Conservation (phyloP, 2,329 filamentous ascomycete species). For the Blumeria graminis region DNA sequence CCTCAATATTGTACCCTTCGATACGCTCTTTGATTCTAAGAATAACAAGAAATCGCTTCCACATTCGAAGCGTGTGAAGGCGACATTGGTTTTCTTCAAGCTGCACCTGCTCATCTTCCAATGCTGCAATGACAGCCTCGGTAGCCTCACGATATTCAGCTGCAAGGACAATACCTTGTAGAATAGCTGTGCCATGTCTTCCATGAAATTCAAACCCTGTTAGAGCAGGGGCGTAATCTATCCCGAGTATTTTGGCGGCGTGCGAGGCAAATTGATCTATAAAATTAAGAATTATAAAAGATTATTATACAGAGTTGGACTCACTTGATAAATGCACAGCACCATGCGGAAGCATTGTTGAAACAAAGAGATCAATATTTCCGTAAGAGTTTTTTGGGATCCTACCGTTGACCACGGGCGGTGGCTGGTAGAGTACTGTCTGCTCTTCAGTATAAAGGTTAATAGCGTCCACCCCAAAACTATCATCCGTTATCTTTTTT, state of each 20-base stretch:
- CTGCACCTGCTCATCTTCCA: conserved; percentile 41
- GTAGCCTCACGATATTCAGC: conserved; percentile 48
- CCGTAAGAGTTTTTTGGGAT: conserved; percentile 83
- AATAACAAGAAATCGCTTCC: conserved; percentile 56
- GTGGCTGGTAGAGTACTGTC: conserved; percentile 50
- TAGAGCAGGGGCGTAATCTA: conserved; percentile 77
- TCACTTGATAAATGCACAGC: conserved; percentile 47
- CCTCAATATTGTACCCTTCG: conserved; percentile 16
- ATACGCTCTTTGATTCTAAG: conserved; percentile 24
- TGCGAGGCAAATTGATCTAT: conserved; percentile 31
- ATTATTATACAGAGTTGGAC: neutral
- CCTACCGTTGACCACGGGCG: conserved; percentile 47
- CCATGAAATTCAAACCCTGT: conserved; percentile 78
- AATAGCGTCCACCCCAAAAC: conserved; percentile 18
- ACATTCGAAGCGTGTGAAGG: conserved; percentile 36
- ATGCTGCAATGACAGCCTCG: conserved; percentile 37
- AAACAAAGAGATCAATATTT: conserved; percentile 82
- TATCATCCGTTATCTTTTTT: conserved; percentile 14
- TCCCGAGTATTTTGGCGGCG: conserved; percentile 49
- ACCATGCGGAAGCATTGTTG: conserved; percentile 69
- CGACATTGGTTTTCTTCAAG: conserved; percentile 38
- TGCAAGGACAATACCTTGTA: conserved; percentile 57
- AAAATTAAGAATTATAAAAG: conserved; percentile 13
- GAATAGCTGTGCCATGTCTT: conserved; percentile 60
- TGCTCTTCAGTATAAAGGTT: conserved; percentile 35